These are phyloP conservation scores for Penicillium sp. DNA, from an alignment of 2,329 filamentous ascomycete species.

Conservation along the genomic window DNA sequence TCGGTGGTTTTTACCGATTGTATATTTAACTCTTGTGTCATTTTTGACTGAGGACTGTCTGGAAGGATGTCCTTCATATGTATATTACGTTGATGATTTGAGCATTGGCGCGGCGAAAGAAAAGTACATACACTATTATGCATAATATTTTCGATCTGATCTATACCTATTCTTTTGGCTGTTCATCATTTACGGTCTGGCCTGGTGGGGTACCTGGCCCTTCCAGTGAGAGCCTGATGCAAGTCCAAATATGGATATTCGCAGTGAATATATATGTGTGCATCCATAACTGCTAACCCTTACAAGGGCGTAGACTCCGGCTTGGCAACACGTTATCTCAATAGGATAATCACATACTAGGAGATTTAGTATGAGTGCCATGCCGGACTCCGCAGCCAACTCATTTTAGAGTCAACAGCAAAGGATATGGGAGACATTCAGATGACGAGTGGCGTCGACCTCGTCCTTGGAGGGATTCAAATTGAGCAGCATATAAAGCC, in stretches of 20 bases:
- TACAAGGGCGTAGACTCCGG: too few species aligned
- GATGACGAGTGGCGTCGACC: neutral
- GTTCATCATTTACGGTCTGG: neutral
- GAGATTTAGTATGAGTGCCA: too few species aligned
- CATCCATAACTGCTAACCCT: too few species aligned
- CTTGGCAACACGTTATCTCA: too few species aligned
- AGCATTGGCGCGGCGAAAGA: conserved; percentile 6
- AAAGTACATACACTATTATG: conserved; percentile 15
- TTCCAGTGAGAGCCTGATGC: too few species aligned
- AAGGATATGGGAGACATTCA: too few species aligned
- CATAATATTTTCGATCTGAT: neutral
- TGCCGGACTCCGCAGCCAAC: too few species aligned
- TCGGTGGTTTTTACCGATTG: conserved; percentile 12
- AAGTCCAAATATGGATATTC: too few species aligned
- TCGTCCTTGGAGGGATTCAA: neutral
- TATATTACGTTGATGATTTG: conserved; percentile 19
- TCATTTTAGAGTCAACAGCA: too few species aligned
- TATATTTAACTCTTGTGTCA: conserved; percentile 16
- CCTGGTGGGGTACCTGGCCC: too few species aligned
- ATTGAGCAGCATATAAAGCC: neutral
- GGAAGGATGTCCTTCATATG: conserved; percentile 15
- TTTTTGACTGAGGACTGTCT: conserved; percentile 5
- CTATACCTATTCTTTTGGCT: neutral
- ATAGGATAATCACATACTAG: too few species aligned
- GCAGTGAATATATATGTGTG: too few species aligned